phyloP scores from a whole-genome alignment of 495 filamentous ascomycete genomes.

The Xylona heveae region DNA sequence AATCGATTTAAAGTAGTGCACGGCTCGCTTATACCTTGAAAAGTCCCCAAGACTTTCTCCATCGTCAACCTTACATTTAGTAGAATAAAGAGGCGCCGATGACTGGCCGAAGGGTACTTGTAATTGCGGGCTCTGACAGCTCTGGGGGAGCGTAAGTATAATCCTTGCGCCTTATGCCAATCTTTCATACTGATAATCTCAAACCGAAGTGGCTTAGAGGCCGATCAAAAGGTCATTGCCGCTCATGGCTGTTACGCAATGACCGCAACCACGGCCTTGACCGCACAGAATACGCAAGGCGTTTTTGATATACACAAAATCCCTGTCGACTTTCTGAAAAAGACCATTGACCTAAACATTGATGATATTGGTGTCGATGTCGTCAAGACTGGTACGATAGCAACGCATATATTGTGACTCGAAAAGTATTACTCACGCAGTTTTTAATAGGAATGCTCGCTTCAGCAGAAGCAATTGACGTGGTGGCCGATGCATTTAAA shows the following conservation, averaged over 20 bases:
- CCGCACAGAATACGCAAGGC: conserved; percentile 79
- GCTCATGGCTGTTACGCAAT: conserved; percentile 87
- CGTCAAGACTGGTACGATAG: conserved; percentile 60
- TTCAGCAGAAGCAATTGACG: conserved; percentile 50
- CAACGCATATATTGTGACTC: not conserved
- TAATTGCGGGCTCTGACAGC: conserved; percentile 73
- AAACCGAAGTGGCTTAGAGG: conserved; percentile 61
- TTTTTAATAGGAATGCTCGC: conserved; percentile 61
- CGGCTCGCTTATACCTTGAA: too few relatives aligned
- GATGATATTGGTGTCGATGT: conserved; percentile 75
- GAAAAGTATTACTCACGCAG: not conserved
- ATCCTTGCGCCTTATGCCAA: conserved; percentile 1
- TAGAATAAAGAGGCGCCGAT: not conserved
- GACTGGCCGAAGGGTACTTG: conserved; percentile 29
- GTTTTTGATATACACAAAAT: conserved; percentile 64
- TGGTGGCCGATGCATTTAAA: conserved; percentile 45
- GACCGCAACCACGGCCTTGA: conserved; percentile 89
- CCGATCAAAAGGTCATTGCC: conserved; percentile 86
- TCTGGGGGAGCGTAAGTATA: conserved; percentile 65
- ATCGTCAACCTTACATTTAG: too few relatives aligned
- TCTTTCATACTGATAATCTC: conserved; percentile 1
- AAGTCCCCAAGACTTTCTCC: too few relatives aligned
- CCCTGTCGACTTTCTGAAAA: conserved; percentile 55
- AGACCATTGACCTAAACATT: conserved; percentile 67
- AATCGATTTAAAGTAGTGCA: too few relatives aligned